Base-by-base conservation (phyloP, 352 stramenopile species). In the Globisporangium acanthophoron region DNA sequence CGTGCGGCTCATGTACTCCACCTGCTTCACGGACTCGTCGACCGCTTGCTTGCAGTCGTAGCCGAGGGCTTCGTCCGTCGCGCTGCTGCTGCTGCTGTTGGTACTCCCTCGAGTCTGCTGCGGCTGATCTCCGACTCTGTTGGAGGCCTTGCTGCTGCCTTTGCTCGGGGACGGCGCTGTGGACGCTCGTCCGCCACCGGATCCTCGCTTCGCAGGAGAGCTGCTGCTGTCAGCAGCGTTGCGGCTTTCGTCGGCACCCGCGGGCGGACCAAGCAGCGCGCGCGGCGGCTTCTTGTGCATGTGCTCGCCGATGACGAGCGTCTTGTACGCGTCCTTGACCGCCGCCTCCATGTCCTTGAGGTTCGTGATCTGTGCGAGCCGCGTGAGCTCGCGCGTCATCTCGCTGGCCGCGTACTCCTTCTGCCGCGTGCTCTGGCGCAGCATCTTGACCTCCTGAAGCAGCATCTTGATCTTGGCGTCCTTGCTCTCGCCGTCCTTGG, bases 21-120 rank as follows among this genome's bases (percentile, higher is more conserved):
- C 78, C 61, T 93, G 81, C 61, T 90, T 86, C 41, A 76, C 76
- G 1, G 84, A 89, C 41, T 92, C 80, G 33, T 85, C 71, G 12
- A 93, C 79, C 0, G 77, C 77, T 50, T 90, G 80, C 37, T 88
- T 91, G 64, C 74, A 87, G 59, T 91, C 76, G 53, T 90, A 90
- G 0, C 78, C 80, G 3, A 90, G 61, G 0, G 66, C 66, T 62
- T 88, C 76, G 31, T 87, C 71, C 0, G 73, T 56, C 20, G 54
- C 46, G 6, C 35, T 61, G n/a, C 18, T 66, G 39, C 33, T 24
- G 45, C 35, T 54, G 54, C 3, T 52, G 51, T 29, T 62, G 58
- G 16, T 3, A n/a, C 39, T 37, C 56, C 12, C 43, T 20, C 43
- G 43, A 27, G 18, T 29, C 43, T 47, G 43, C 18, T 47, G 18